Evolutionary conservation across 1,284 basidiomycete species (phyloP).

Genomic region (Heliocybe sulcata): DNA sequence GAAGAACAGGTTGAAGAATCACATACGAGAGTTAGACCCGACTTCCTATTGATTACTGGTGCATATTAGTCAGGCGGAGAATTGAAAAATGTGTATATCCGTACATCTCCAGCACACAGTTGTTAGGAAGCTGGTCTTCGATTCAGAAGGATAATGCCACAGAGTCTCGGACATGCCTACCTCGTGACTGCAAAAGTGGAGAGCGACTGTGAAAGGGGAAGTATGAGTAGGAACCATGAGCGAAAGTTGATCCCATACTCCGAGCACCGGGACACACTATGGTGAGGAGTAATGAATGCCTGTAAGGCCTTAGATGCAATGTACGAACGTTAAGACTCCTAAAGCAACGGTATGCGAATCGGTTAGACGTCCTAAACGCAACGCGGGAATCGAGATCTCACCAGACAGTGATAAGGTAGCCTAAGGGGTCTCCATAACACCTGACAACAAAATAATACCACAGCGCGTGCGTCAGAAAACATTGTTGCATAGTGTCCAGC

Average conservation of each 20-base stretch:
- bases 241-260: not conserved
- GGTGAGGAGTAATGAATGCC: not conserved
- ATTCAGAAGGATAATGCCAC: not conserved
- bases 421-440: not conserved
- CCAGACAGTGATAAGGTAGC: not conserved
- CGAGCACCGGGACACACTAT: not conserved
- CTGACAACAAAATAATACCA: not conserved
- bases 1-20: no score
- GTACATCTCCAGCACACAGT: not conserved
- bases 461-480: not conserved
- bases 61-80: no score
- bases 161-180: not conserved
- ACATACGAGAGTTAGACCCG: no score
- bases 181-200: not conserved
- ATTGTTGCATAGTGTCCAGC: not conserved
- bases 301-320: not conserved
- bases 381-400: not conserved
- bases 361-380: not conserved
- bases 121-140: not conserved
- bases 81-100: no score
- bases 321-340: not conserved
- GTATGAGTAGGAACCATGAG: no score
- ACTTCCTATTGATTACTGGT: no score
- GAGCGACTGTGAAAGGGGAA: not conserved
- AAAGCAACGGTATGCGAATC: not conserved